Evolutionary conservation across 345 rosid species (phyloP).

Genomic region (Melastoma malabathricum): DNA sequence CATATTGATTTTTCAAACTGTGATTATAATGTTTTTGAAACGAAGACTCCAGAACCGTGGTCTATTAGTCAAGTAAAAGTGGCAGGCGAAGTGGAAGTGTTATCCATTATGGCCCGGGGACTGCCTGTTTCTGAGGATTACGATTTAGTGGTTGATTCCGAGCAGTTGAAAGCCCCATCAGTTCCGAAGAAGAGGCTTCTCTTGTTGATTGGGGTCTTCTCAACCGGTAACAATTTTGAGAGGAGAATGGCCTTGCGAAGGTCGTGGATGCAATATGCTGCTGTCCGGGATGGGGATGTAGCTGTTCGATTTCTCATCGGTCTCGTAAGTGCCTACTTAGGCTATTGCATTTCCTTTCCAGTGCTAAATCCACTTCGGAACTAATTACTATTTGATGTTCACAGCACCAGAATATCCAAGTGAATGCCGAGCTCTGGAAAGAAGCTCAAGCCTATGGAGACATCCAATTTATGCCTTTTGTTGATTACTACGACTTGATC

Average conservation of each 20-base stretch:
- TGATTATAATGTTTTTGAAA: not conserved
- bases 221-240: conserved; percentile 80
- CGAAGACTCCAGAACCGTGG: conserved; percentile 87
- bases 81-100: conserved; percentile 40
- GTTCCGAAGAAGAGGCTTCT: conserved; percentile 30
- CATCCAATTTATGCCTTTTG: conserved; percentile 85
- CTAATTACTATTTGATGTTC: conserved; percentile 4
- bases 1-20: not conserved
- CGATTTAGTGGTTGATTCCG: conserved; percentile 36
- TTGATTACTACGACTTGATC: conserved; percentile 75
- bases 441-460: conserved; percentile 80
- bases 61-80: conserved; percentile 46
- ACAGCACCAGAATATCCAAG: conserved; percentile 64
- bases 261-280: conserved; percentile 82
- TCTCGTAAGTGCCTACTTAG: conserved; percentile 41
- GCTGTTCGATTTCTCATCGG: conserved; percentile 86
- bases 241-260: conserved; percentile 88
- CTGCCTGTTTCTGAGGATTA: conserved; percentile 65
- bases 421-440: conserved; percentile 74
- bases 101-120: conserved; percentile 57
- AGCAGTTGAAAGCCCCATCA: conserved; percentile 58
- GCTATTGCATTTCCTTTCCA: not conserved
- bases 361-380: not conserved
- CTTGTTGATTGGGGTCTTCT: conserved; percentile 72
- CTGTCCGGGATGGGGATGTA: conserved; percentile 55